Evolutionary conservation across 1,284 basidiomycete species (phyloP).

Genomic region (Sanguinoderma infundibulare): DNA sequence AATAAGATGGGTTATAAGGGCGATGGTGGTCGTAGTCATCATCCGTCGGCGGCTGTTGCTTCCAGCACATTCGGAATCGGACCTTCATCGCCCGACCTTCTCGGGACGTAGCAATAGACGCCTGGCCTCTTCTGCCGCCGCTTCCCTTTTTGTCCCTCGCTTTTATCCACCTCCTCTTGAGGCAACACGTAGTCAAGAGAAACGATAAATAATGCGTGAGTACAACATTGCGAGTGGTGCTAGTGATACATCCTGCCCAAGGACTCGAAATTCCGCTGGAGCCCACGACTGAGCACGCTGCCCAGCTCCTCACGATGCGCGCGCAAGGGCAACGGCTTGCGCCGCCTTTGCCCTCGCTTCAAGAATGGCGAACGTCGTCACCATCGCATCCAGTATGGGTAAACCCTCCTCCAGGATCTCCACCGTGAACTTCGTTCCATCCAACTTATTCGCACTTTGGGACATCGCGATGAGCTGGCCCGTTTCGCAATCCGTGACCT

Average conservation of each 20-base stretch:
- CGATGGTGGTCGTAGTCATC: conserved; percentile 8
- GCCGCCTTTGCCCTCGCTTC: background rate
- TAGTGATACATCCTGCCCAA: background rate
- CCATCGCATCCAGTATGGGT: background rate
- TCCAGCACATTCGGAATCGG: conserved; percentile 12
- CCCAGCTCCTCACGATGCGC: background rate
- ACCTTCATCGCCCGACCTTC: background rate
- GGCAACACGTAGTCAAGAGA: background rate
- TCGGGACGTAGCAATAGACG: conserved; percentile 1
- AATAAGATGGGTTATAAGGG: conserved; percentile 3
- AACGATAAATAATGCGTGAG: background rate
- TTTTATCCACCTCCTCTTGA: background rate
- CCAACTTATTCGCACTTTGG: conserved; percentile 1
- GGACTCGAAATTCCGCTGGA: background rate
- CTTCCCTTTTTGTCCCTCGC: background rate
- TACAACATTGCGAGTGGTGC: background rate
- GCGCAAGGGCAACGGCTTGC: background rate
- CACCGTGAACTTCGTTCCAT: conserved; percentile 1
- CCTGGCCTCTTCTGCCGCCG: background rate
- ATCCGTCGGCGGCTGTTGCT: background rate
- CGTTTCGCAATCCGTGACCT: background rate
- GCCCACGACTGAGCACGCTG: too few relatives aligned
- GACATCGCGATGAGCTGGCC: background rate
- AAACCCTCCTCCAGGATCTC: background rate
- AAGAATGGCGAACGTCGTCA: background rate